phyloP scores from a whole-genome alignment of 768 basidiomycete genomes.

The Amylocystis lapponica region DNA sequence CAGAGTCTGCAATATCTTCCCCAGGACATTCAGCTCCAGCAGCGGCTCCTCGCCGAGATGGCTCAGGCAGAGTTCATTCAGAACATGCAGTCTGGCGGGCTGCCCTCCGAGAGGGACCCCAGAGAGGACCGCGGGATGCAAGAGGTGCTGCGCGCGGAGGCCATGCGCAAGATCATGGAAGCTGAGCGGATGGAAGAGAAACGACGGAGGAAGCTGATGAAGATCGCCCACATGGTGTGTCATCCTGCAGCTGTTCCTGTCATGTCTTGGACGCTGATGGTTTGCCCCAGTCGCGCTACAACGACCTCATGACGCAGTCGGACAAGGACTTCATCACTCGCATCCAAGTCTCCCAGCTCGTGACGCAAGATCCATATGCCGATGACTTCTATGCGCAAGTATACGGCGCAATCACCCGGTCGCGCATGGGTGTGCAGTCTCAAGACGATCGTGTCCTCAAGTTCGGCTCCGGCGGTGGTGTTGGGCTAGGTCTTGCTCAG shows the following conservation, averaged over 20 bases:
- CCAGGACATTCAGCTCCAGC: constrained; percentile 67
- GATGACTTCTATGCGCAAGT: constrained; percentile 99
- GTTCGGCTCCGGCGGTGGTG: constrained; percentile 77
- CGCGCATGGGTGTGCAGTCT: constrained; percentile 66
- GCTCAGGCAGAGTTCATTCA: constrained; percentile 64
- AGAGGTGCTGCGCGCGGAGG: constrained; percentile 68
- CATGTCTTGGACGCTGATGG: constrained; percentile 1
- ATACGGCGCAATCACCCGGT: constrained; percentile 78
- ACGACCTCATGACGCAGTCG: constrained; percentile 94
- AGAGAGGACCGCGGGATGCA: constrained; percentile 48
- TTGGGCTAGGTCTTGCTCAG: constrained; percentile 75
- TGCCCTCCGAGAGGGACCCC: constrained; percentile 11
- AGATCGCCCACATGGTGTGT: constrained; percentile 84
- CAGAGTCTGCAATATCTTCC: constrained; percentile 51
- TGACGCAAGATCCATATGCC: constrained; percentile 93
- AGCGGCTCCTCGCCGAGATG: constrained; percentile 71
- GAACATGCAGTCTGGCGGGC: constrained; percentile 44
- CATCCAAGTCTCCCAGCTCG: constrained; percentile 97
- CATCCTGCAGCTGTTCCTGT: not conserved
- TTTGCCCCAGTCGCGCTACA: constrained; percentile 69
- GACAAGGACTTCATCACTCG: constrained; percentile 99
- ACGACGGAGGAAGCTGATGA: constrained; percentile 71
- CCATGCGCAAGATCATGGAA: constrained; percentile 86
- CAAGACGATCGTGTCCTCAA: constrained; percentile 79
- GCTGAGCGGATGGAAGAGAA: constrained; percentile 86